Conservation (phyloP, 805 yeast species). For the Komagataella kurtzmanii region DNA sequence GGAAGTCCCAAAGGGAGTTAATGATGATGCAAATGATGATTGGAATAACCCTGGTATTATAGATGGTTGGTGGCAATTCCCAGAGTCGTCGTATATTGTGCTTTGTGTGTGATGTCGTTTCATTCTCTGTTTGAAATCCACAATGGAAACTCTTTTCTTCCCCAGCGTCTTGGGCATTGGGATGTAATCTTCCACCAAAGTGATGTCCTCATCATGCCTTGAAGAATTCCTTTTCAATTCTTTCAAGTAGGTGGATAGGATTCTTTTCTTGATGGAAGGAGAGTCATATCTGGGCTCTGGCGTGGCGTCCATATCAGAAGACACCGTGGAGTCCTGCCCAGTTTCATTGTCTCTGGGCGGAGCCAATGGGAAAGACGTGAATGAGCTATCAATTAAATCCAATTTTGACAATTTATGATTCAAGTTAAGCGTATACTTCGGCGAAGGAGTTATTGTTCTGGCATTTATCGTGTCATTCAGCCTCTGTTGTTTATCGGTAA, state of each 20-base stretch:
- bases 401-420: slow-evolving; percentile 21
- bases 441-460: not conserved
- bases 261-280: not conserved
- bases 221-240: not conserved
- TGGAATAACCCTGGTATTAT: slow-evolving; percentile 1
- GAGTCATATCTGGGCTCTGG: not conserved
- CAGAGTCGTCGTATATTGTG: not conserved
- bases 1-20: slow-evolving; percentile 6
- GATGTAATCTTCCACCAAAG: slow-evolving; percentile 3
- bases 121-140: slow-evolving; percentile 19
- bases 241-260: not conserved
- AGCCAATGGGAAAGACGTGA: slow-evolving; percentile 39
- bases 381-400: slow-evolving; percentile 32
- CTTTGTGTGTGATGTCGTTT: slow-evolving; percentile 4
- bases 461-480: not conserved
- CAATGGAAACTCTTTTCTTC: slow-evolving; percentile 15
- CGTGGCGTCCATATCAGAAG: not conserved
- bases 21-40: slow-evolving; percentile 7
- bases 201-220: not conserved
- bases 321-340: not conserved
- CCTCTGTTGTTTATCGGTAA: not conserved
- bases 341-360: slow-evolving; percentile 21
- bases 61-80: slow-evolving; percentile 4
- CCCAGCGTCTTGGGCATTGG: not conserved
- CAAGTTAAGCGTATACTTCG: not conserved